Evolutionary conservation across 805 yeast species (phyloP).

Genomic region (Candida koratica): DNA sequence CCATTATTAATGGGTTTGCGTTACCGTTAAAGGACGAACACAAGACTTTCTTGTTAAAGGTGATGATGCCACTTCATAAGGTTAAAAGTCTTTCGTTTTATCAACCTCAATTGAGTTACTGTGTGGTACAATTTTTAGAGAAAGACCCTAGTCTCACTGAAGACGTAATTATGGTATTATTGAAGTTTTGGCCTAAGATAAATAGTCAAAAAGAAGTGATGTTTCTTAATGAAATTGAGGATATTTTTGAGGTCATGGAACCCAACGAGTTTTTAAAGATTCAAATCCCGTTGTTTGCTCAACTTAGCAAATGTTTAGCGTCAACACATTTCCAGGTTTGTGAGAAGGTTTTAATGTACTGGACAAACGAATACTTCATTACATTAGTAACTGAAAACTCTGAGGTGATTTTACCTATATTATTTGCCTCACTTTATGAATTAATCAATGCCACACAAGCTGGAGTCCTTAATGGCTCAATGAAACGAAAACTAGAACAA

Average conservation of each 20-base stretch:
- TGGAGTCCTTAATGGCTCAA: conserved; percentile 37
- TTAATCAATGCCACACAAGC: conserved; percentile 55
- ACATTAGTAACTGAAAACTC: conserved; percentile 88
- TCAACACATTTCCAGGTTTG: conserved; percentile 97
- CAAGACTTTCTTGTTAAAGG: conserved; percentile 81
- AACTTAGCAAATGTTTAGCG: conserved; percentile 87
- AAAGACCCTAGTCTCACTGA: conserved; percentile 90
- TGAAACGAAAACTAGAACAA: conserved; percentile 36
- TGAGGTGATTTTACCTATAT: conserved; percentile 86
- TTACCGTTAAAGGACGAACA: conserved; percentile 96
- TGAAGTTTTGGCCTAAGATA: conserved; percentile 95
- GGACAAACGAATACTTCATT: conserved; percentile 93
- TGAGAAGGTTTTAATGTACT: conserved; percentile 88
- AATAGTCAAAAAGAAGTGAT: conserved; percentile 93
- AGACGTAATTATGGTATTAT: conserved; percentile 91
- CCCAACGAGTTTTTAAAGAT: conserved; percentile 88
- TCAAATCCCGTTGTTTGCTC: conserved; percentile 90
- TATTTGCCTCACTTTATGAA: conserved; percentile 86
- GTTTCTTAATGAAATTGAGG: conserved; percentile 95
- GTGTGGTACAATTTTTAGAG: conserved; percentile 93
- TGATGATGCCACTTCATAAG: conserved; percentile 88
- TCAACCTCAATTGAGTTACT: conserved; percentile 96
- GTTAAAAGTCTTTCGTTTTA: conserved; percentile 83
- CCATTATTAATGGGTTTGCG: conserved; percentile 96
- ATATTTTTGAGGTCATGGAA: conserved; percentile 93